Evolutionary conservation across 2,329 filamentous ascomycete genomes (phyloP).

Genomic region (Bretziella fagacearum): DNA sequence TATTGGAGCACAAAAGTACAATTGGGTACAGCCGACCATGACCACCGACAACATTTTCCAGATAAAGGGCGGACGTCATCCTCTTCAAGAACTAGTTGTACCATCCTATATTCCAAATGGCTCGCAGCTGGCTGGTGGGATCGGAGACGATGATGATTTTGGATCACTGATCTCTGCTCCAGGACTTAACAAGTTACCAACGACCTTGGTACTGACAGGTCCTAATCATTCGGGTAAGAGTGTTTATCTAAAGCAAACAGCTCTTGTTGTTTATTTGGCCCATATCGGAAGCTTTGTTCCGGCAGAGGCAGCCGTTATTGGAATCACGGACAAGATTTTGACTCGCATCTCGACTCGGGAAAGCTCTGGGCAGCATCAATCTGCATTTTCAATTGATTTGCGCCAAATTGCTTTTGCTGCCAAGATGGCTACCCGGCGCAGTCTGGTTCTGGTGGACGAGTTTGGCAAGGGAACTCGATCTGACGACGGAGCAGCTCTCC

Average conservation of each 20-base stretch:
- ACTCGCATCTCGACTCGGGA: slow-evolving; percentile 66
- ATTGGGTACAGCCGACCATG: slow-evolving; percentile 52
- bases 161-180: background rate
- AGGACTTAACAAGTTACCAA: slow-evolving; percentile 5
- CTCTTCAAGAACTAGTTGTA: slow-evolving; percentile 71
- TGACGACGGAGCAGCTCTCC: slow-evolving; percentile 40
- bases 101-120: slow-evolving; percentile 71
- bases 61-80: slow-evolving; percentile 67
- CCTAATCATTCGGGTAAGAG: slow-evolving; percentile 97
- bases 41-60: slow-evolving; percentile 51
- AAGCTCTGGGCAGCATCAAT: slow-evolving; percentile 40
- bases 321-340: slow-evolving; percentile 81
- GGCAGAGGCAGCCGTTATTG: slow-evolving; percentile 56
- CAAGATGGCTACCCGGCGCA: slow-evolving; percentile 55
- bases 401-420: slow-evolving; percentile 70
- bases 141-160: slow-evolving; percentile 18
- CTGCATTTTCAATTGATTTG: slow-evolving; percentile 58
- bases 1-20: slow-evolving; percentile 57
- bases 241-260: slow-evolving; percentile 84
- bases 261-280: slow-evolving; percentile 78
- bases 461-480: slow-evolving; percentile 54
- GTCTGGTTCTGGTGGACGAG: slow-evolving; percentile 80
- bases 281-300: slow-evolving; percentile 90
- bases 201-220: slow-evolving; percentile 66
- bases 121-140: slow-evolving; percentile 49